A percentile compares a stretch with the other conserved stretches of the same genome.
Evolutionary conservation across 306 rosid genomes (phyloP).

Genomic region (Urtica urens): DNA sequence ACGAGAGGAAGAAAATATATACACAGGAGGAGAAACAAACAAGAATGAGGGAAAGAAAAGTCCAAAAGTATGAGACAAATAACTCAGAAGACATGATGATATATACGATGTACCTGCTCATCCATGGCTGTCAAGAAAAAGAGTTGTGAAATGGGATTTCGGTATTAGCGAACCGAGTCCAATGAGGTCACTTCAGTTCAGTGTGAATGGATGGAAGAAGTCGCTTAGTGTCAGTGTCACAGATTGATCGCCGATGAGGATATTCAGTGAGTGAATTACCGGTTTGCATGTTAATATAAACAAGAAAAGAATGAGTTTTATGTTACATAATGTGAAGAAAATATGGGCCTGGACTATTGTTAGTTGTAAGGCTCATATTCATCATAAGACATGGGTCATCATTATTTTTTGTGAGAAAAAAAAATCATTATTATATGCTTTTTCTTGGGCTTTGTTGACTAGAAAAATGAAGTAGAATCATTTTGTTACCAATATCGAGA

Average conservation of each 20-base stretch:
- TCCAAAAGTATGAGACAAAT: conserved; percentile 10
- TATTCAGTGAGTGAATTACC: no score
- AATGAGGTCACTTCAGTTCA: conserved; percentile 23
- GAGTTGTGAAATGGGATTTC: no score
- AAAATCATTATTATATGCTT: conserved; percentile 8
- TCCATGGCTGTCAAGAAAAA: conserved; percentile 33
- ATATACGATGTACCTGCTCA: conserved; percentile 43
- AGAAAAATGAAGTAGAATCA: conserved; percentile 31
- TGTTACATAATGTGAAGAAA: not conserved
- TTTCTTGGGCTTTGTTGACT: conserved; percentile 29
- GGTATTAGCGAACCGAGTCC: conserved; percentile 4
- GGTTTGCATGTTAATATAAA: no score
- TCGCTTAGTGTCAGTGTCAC: not conserved
- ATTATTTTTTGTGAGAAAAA: conserved; percentile 21
- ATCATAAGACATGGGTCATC: conserved; percentile 13
- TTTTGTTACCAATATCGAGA: conserved; percentile 24
- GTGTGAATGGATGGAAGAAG: not conserved
- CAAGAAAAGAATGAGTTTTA: not conserved
- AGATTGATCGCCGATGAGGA: no score
- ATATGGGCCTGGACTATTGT: not conserved
- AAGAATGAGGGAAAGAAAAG: not conserved
- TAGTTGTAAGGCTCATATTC: not conserved
- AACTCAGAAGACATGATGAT: conserved; percentile 27
- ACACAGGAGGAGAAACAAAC: conserved; percentile 5
- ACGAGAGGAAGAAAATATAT: conserved; percentile 11